A percentile compares a stretch with the other conserved stretches of the same genome.
Conservation (phyloP, 2,329 filamentous ascomycete species). For the Huntiella decipiens region DNA sequence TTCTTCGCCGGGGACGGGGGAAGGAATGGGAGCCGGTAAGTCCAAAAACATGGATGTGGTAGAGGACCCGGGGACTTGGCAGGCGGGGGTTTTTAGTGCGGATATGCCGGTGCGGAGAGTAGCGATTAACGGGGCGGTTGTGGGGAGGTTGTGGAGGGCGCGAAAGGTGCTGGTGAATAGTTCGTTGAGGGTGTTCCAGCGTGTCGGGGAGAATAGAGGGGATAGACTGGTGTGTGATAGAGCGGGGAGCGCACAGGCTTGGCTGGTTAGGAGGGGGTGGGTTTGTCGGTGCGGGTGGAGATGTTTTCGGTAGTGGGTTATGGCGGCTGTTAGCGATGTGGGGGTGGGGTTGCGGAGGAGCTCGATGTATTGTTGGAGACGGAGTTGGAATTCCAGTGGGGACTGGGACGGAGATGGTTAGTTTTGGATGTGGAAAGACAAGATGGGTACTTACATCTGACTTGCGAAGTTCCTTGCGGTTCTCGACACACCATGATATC, state of each 20-base stretch:
- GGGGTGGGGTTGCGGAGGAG: slow-evolving; percentile 44
- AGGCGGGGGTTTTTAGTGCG: slow-evolving; percentile 86
- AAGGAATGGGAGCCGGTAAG: too few relatives aligned
- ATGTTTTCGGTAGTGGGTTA: slow-evolving; percentile 64
- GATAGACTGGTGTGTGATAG: slow-evolving; percentile 35
- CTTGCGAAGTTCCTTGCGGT: slow-evolving; percentile 81
- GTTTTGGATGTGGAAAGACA: not conserved
- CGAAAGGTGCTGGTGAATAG: slow-evolving; percentile 79
- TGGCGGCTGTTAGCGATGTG: slow-evolving; percentile 53
- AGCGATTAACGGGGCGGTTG: slow-evolving; percentile 70
- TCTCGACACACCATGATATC: slow-evolving; percentile 78
- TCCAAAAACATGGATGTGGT: too few relatives aligned
- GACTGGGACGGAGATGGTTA: slow-evolving; percentile 28
- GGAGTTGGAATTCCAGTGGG: slow-evolving; percentile 79
- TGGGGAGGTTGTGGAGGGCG: slow-evolving; percentile 62
- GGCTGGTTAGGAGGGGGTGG: slow-evolving; percentile 48
- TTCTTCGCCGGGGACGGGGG: too few relatives aligned
- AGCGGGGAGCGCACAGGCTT: slow-evolving; percentile 65
- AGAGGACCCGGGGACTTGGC: slow-evolving; percentile 31
- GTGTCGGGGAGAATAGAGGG: slow-evolving; percentile 49
- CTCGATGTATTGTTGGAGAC: slow-evolving; percentile 89
- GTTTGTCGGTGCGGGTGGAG: slow-evolving; percentile 50
- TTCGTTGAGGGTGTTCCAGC: slow-evolving; percentile 60
- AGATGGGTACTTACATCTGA: slow-evolving; percentile 40
- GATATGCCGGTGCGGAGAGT: slow-evolving; percentile 82